phyloP scores from a whole-genome alignment of 169 alveolate genomes.

The Plasmodium relictum region DNA sequence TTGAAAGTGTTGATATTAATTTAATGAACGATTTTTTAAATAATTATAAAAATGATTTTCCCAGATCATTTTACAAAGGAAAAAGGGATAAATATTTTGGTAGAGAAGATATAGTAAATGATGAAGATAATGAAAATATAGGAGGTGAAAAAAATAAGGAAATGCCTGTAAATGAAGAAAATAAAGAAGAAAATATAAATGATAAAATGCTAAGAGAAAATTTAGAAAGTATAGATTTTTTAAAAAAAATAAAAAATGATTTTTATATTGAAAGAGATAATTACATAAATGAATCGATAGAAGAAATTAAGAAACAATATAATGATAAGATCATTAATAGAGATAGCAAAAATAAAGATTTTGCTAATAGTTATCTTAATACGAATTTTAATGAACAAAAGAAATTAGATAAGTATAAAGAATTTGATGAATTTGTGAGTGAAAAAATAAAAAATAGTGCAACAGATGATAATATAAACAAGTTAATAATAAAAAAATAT shows the following conservation, averaged over 20 bases:
- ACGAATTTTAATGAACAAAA: neutral
- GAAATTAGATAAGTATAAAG: neutral
- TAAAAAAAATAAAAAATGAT: slow-evolving; percentile 9
- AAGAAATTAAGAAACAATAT: slow-evolving; percentile 13
- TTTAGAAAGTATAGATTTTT: slow-evolving; percentile 31
- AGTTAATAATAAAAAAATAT: slow-evolving; percentile 8
- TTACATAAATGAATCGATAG: slow-evolving; percentile 21
- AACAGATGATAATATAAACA: slow-evolving; percentile 13
- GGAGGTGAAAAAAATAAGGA: neutral
- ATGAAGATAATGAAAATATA: neutral
- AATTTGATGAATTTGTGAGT: slow-evolving; percentile 3
- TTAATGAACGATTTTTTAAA: slow-evolving; percentile 46
- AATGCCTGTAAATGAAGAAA: neutral
- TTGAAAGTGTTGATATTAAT: slow-evolving; percentile 12
- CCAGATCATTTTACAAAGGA: slow-evolving; percentile 38
- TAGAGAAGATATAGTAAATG: slow-evolving; percentile 19
- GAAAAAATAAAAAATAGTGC: slow-evolving; percentile 14
- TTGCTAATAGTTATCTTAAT: neutral
- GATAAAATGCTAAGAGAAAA: slow-evolving; percentile 9
- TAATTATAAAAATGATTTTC: slow-evolving; percentile 34
- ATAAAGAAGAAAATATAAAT: neutral
- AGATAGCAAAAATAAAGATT: neutral
- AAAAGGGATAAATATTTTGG: slow-evolving; percentile 45
- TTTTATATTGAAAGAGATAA: slow-evolving; percentile 33
- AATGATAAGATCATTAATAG: neutral